Percentiles rank a stretch among this genome's conserved stretches.
phyloP scores from a whole-genome alignment of 345 rosid genomes.

The Xanthoceras sorbifolium region DNA sequence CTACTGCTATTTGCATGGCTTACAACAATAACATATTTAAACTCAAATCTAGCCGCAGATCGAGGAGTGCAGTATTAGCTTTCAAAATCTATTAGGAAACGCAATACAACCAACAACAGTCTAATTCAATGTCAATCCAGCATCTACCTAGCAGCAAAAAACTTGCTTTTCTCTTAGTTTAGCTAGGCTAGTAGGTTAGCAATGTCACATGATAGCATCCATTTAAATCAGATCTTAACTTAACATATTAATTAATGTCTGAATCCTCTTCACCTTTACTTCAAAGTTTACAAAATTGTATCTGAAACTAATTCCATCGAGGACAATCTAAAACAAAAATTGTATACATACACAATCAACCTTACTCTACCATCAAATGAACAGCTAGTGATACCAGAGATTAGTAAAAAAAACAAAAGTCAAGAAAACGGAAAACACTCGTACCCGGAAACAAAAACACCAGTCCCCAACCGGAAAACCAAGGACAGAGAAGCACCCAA shows the following conservation, averaged over 20 bases:
- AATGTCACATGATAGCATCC: background rate
- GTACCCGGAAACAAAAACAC: conserved; percentile 80
- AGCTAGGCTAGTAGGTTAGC: background rate
- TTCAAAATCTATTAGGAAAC: background rate
- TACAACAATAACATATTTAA: background rate
- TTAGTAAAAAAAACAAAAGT: background rate
- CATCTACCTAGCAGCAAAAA: background rate
- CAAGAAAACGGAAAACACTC: background rate
- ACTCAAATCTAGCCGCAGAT: background rate
- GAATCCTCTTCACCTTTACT: background rate
- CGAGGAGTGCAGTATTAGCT: too few species aligned
- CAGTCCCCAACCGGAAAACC: conserved; percentile 76
- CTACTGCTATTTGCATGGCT: background rate
- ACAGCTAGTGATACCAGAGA: background rate
- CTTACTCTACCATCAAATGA: too few species aligned
- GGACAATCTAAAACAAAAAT: background rate
- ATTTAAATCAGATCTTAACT: background rate
- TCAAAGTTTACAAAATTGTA: background rate
- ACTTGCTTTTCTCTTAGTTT: background rate
- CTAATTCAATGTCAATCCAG: too few species aligned
- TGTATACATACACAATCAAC: background rate
- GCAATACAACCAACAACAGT: background rate
- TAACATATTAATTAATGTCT: background rate
- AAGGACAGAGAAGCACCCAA: conserved; percentile 70
- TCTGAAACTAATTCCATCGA: background rate